These are phyloP conservation scores for Saccharomyces kudriavzevii DNA, from an alignment of 805 yeast species.

Conservation along the genomic window DNA sequence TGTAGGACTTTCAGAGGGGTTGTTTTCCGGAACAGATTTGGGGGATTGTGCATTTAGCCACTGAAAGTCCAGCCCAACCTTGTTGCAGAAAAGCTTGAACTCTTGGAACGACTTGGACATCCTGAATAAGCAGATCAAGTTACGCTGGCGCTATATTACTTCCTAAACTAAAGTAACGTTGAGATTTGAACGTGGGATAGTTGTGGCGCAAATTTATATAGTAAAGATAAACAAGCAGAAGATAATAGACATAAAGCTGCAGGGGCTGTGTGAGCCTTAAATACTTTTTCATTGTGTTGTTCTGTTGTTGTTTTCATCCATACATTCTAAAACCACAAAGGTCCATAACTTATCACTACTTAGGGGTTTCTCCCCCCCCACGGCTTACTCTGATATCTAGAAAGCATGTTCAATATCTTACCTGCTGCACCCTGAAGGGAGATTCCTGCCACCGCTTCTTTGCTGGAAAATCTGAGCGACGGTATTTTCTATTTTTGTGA, in stretches of 20 bases:
- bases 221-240: no score
- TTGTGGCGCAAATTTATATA: no score
- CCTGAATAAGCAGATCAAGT: not conserved
- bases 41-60: not conserved
- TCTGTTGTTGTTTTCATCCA: not conserved
- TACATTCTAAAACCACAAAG: not conserved
- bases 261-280: not conserved
- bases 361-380: no score
- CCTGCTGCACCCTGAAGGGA: not conserved
- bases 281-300: not conserved
- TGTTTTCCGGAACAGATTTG: not conserved
- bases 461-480: not conserved
- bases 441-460: not conserved
- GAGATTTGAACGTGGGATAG: not conserved
- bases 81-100: not conserved
- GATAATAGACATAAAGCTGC: not conserved
- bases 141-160: no score
- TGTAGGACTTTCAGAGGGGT: not conserved
- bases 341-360: not conserved
- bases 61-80: not conserved
- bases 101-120: not conserved
- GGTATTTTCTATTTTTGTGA: not conserved
- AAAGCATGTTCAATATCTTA: not conserved
- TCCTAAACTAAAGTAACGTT: not conserved
- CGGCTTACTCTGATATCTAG: not conserved